Evolutionary conservation across 768 basidiomycete species (phyloP), one percentile per base, ranked within the genome.

Genomic region (Pleurotus sapidus): DNA sequence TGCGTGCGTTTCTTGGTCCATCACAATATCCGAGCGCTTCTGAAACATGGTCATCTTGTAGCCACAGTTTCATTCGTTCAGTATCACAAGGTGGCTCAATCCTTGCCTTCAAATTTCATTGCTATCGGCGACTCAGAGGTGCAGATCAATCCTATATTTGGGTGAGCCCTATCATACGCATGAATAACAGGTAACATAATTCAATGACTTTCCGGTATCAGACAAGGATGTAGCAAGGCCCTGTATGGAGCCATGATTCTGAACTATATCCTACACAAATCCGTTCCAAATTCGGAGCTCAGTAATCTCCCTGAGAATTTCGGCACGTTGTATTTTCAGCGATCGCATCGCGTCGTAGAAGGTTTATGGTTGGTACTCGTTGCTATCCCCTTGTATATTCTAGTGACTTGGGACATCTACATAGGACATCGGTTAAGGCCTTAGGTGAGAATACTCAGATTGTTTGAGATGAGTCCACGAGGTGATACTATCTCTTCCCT

Each of bases 201-300:
- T 4, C 24, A 40, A 23, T 7, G 6, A 43, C 40, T 1, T 18
- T 4, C 42, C 11, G 18, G 12, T 11, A 18, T 8, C 17, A 60
- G 63, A 1, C 63, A 65, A 38, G 67, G 67, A 2, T 60, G 55
- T 18, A 61, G 60, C 4, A 68, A 67, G 49, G 58, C 62, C 11
- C 55, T 61, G 8, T 20, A 65, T 4, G 66, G 65, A 25, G 64
- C 57, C 2, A 40, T 66, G 1, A 62, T 60, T 1, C 45, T 68
- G 2, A 60, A 65, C 51, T 27, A 46, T 2, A 17, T 66, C 12
- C 56, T 68, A 1, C 53, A 24, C 14, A 30, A 30, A 30, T 30
- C 5, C 27, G 27, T 30, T 2, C 27, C 7, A 9, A n/a, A n/a
- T n/a, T n/a, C n/a, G n/a, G n/a, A n/a, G n/a, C 27, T 30, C 2